Evolutionary conservation across 83 land plant genomes (phyloP), one percentile per base, ranked within the genome.

Genomic region (Picea abies): DNA sequence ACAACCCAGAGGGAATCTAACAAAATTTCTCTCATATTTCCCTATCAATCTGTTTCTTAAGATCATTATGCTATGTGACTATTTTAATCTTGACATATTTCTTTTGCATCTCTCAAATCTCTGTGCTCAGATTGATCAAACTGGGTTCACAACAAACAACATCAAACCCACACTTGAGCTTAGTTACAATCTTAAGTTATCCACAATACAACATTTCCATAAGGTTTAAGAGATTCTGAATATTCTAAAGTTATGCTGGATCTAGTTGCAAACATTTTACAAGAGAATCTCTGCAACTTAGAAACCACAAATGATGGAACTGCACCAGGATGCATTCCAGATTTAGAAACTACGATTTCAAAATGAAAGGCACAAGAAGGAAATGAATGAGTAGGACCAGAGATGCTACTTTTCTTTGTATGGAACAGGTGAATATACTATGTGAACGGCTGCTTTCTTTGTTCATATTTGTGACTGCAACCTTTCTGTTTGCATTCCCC

Each of bases 361-460:
- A 73, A 58, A 23, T 73, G 73, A 81, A 37, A 41, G 56, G 25
- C 20, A 75, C 41, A 49, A n/a, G 15, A 56, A 56, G 58, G 70
- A 12, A 83, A 49, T 39, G 32, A 29, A 20, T 10, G 23, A 58
- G 56, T 35, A 56, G 64, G 7, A 47, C 35, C 5, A 73, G 83
- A 64, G 19, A 15, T 9, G 8, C 17, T 83, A 89, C 90, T 86
- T 83, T 63, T 86, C 86, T 86, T 79, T 86, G 84, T 66, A 89
- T 78, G n/a, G 82, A 73, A 78, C 89, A 89, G 20, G 90, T 89
- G 37, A 89, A 86, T 19, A 89, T 89, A 84, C 90, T 81, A 67
- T 89, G 90, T 65, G 90, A 86, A 58, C 86, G 90, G 72, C 90
- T 89, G 80, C 90, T 89, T 80, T 86, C 90, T 56, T 81, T 75